Evolutionary conservation across 306 rosid species (phyloP).

Genomic region (Abrus pulchellus): DNA sequence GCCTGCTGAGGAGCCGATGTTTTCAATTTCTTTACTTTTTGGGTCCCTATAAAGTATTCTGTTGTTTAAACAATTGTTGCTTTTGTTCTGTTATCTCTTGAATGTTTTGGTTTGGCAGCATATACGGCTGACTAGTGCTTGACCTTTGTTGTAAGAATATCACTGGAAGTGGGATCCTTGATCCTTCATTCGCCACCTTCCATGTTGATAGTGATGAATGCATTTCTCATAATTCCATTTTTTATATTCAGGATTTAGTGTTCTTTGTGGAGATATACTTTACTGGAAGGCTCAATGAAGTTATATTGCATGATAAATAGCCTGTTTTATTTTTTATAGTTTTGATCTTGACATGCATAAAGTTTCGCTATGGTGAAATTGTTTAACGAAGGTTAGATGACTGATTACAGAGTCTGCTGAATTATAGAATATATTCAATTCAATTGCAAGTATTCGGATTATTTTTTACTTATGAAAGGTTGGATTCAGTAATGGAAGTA

Average conservation of each 20-base stretch:
- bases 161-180: slow-evolving; percentile 7
- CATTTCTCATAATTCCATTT: neutral
- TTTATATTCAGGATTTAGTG: slow-evolving; percentile 33
- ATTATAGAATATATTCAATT: slow-evolving; percentile 17
- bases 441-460: neutral
- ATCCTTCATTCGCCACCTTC: slow-evolving; percentile 33
- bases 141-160: neutral
- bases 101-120: slow-evolving; percentile 33
- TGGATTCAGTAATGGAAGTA: slow-evolving; percentile 24
- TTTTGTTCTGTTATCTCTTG: slow-evolving; percentile 8
- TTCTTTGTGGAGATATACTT: slow-evolving; percentile 2
- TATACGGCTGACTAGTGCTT: slow-evolving; percentile 14
- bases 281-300: neutral
- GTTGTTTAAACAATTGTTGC: neutral
- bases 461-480: slow-evolving; percentile 1
- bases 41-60: neutral
- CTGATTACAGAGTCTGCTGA: neutral
- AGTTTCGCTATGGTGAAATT: neutral
- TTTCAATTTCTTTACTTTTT: slow-evolving; percentile 1
- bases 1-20: neutral
- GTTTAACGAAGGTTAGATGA: slow-evolving; percentile 12
- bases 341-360: neutral
- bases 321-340: neutral
- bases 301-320: neutral
- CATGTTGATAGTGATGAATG: slow-evolving; percentile 2